Evolutionary conservation across 495 filamentous ascomycete species (phyloP).

Genomic region (Penicillium herquei): DNA sequence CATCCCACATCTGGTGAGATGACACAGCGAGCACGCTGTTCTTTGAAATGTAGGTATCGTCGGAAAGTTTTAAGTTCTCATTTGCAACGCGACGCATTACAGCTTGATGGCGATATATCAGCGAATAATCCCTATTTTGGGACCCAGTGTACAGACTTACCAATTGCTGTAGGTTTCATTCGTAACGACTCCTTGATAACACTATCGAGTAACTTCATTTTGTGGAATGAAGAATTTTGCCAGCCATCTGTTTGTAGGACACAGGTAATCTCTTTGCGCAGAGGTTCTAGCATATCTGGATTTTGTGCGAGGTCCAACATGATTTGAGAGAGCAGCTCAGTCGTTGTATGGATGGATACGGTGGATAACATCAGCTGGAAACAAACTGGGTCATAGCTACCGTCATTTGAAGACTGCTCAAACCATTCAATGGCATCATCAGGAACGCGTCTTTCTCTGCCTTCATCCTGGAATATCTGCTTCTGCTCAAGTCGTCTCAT

Average conservation of each 20-base stretch:
- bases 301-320: slow-evolving; percentile 39
- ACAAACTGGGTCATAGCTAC: slow-evolving; percentile 15
- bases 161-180: slow-evolving; percentile 25
- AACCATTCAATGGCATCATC: too few relatives aligned
- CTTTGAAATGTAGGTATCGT: background rate
- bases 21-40: background rate
- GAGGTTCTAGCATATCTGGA: slow-evolving; percentile 30
- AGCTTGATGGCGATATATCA: too few relatives aligned
- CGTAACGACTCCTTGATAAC: slow-evolving; percentile 29
- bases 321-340: slow-evolving; percentile 31
- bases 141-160: too few relatives aligned
- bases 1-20: background rate
- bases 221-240: slow-evolving; percentile 38
- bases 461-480: too few relatives aligned
- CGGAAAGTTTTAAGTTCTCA: background rate
- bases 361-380: slow-evolving; percentile 16
- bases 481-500: too few relatives aligned
- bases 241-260: slow-evolving; percentile 25
- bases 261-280: slow-evolving; percentile 22
- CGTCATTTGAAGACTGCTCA: slow-evolving; percentile 14
- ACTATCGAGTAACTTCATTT: slow-evolving; percentile 44
- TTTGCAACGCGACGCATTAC: slow-evolving; percentile 30
- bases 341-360: slow-evolving; percentile 30
- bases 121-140: too few relatives aligned
- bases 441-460: too few relatives aligned